These are phyloP conservation scores for Russula sp. DNA, from an alignment of 768 basidiomycete genomes.

Conservation along the genomic window DNA sequence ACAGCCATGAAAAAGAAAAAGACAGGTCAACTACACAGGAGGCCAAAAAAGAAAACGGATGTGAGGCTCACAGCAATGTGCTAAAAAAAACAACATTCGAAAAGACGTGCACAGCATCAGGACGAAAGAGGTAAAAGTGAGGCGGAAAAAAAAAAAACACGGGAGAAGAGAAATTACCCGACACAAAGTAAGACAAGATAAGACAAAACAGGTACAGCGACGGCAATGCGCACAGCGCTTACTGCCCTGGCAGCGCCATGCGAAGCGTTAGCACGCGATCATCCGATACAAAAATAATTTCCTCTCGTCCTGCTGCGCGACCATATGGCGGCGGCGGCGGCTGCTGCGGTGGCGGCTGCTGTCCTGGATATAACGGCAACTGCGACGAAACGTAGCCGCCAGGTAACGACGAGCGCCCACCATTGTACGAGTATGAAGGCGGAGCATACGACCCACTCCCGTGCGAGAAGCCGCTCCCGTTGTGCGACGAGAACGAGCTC, in stretches of 20 bases:
- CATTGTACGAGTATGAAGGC: neutral
- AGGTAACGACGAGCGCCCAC: conserved; percentile 18
- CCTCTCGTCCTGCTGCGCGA: conserved; percentile 56
- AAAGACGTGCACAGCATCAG: neutral
- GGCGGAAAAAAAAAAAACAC: neutral
- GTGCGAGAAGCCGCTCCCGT: conserved; percentile 5
- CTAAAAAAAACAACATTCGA: conserved; percentile 22
- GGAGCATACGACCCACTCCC: conserved; percentile 2
- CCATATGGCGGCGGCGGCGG: conserved; percentile 33
- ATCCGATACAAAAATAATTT: conserved; percentile 87
- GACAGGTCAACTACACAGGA: neutral
- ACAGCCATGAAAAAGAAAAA: neutral
- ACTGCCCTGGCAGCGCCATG: conserved; percentile 34
- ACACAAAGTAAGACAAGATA: neutral
- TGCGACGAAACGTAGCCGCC: conserved; percentile 28
- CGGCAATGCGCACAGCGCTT: conserved; percentile 13
- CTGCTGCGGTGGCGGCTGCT: conserved; percentile 25
- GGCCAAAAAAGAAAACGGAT: conserved; percentile 3
- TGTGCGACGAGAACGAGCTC: conserved; percentile 14
- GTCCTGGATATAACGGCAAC: conserved; percentile 37
- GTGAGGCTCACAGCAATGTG: conserved; percentile 25
- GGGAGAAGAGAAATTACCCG: neutral
- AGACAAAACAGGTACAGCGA: neutral
- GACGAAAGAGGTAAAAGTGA: neutral
- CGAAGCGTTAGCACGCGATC: conserved; percentile 75